Base-by-base conservation (phyloP, 345 rosid genomes). In the Euphorbia pulcherrima region DNA sequence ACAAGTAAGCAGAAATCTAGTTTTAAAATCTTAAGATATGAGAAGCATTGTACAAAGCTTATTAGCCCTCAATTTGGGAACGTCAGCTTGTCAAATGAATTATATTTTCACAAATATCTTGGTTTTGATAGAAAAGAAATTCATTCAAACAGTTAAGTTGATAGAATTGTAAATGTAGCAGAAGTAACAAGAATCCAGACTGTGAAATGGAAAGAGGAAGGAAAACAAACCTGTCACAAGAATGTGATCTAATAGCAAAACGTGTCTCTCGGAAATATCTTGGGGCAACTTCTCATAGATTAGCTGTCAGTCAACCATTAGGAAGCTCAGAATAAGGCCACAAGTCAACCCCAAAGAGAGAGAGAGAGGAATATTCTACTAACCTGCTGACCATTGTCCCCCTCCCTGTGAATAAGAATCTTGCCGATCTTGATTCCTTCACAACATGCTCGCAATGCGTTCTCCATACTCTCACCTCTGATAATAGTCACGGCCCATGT, bases 381-480 rank as follows among this genome's bases (percentile, higher is more conserved):
- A 68, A 94, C 97, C 79, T 94, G 88, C 78, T 94, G 96, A 65
- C 99, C 99, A 30, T 94, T 88, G 84, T 94, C 97, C 4, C 97
- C 97, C 86, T 91, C 99, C 69, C 99, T 84, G 68, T 94, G 99
- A 74, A 94, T 94, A 41, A 94, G 87, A 65, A 94, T 91, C 81
- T 91, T 94, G 74, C 97, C 99, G 12, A 91, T 87, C 78, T 94
- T 91, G 83, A 94, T 91, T 57, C 96, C 97, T 80, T 94, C 91
- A 80, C 97, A 94, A 72, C 99, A 94, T 33, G 99, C 99, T 62
- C 99, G 87, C 76, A 91, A 75, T 53, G 99, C 97, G 74, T 94
- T 94, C 78, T 94, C 97, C 99, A 94, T 94, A 73, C 99, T 94
- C 86, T 94, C 99, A 28, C 99, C 99, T 68, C 97, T 94, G 80